phyloP scores from a whole-genome alignment of 129 eudicot genomes.

The Kitagawia praeruptora region DNA sequence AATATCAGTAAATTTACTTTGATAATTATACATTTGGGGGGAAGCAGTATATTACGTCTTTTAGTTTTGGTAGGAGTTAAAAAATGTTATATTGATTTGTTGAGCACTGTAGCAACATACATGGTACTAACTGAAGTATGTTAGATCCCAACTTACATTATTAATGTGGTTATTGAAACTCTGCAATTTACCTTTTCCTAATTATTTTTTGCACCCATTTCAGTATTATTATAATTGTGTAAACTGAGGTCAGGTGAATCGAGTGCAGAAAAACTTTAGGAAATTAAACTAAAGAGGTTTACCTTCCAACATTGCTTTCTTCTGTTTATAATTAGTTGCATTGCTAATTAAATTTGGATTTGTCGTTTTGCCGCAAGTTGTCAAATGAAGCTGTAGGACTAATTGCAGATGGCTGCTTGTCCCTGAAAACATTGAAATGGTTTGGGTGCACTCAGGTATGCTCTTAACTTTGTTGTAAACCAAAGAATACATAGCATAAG shows the following conservation, averaged over 20 bases:
- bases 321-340: neutral
- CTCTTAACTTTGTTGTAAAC: neutral
- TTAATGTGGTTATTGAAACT: too few relatives aligned
- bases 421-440: constrained; percentile 51
- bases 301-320: neutral
- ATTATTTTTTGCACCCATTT: too few relatives aligned
- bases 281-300: neutral
- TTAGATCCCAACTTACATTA: too few relatives aligned
- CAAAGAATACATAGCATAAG: neutral
- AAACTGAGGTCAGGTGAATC: neutral
- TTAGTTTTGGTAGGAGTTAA: too few relatives aligned
- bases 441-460: constrained; percentile 96
- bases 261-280: neutral
- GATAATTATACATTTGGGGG: too few relatives aligned
- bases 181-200: too few relatives aligned
- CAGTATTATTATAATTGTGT: neutral
- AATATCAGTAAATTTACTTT: too few relatives aligned
- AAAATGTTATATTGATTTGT: too few relatives aligned
- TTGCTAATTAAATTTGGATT: constrained; percentile 31
- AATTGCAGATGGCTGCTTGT: constrained; percentile 73
- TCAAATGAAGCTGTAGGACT: constrained; percentile 78
- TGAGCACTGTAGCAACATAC: too few relatives aligned
- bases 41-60: too few relatives aligned
- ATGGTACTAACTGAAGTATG: too few relatives aligned
- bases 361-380: constrained; percentile 85